These are phyloP conservation scores for Fusarium multiceps DNA, from an alignment of 2,329 filamentous ascomycete genomes.

Conservation along the genomic window DNA sequence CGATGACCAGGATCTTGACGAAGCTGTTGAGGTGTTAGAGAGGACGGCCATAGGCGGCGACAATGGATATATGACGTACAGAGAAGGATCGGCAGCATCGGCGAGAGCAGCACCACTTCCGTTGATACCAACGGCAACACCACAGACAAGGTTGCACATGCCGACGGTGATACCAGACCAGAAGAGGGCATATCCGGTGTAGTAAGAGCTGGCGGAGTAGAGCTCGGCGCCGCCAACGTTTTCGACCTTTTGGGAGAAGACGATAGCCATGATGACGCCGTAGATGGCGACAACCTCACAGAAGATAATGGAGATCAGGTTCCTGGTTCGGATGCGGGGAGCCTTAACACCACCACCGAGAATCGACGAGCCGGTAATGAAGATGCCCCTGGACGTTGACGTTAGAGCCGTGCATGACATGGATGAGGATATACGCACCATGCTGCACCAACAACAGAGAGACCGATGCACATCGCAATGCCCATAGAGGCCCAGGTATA, in stretches of 20 bases:
- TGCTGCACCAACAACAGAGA: slow-evolving; percentile 96
- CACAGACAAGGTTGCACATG: slow-evolving; percentile 94
- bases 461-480: slow-evolving; percentile 92
- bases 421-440: slow-evolving; percentile 71
- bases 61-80: slow-evolving; percentile 68
- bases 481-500: slow-evolving; percentile 93
- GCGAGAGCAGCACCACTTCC: slow-evolving; percentile 95
- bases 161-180: slow-evolving; percentile 96
- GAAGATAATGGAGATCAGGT: slow-evolving; percentile 99
- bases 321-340: slow-evolving; percentile 98
- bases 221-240: slow-evolving; percentile 71
- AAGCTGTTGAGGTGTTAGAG: slow-evolving; percentile 69
- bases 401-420: slow-evolving; percentile 34
- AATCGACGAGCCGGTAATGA: slow-evolving; percentile 97
- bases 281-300: slow-evolving; percentile 99
- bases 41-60: background rate
- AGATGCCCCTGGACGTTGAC: slow-evolving; percentile 81
- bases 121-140: slow-evolving; percentile 97
- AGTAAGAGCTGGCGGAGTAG: slow-evolving; percentile 84
- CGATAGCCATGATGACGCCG: slow-evolving; percentile 99
- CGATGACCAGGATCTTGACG: slow-evolving; percentile 98
- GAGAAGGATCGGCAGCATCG: slow-evolving; percentile 89
- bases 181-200: slow-evolving; percentile 94
- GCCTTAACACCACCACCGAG: slow-evolving; percentile 96
- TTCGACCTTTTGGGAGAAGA: slow-evolving; percentile 91